phyloP scores from a whole-genome alignment of 805 yeast species.

The Ogataea salicorniae region DNA sequence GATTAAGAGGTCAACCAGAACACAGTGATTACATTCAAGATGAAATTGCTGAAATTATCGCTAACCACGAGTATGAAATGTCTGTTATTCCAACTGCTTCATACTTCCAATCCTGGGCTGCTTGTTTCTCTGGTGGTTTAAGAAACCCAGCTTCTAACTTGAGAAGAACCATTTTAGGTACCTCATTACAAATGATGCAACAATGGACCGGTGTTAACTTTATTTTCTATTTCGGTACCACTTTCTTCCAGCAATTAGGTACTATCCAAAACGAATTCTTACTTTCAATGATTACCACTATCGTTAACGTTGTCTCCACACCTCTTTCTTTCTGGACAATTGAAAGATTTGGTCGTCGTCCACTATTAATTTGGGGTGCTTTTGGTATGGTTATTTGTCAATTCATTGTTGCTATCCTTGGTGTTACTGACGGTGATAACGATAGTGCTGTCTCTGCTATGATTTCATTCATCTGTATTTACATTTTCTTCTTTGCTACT shows the following conservation, averaged over 20 bases:
- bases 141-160: constrained; percentile 33
- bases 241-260: constrained; percentile 55
- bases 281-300: constrained; percentile 48
- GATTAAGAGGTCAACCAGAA: constrained; percentile 47
- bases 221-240: constrained; percentile 69
- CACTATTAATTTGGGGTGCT: constrained; percentile 44
- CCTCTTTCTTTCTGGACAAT: constrained; percentile 50
- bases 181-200: constrained; percentile 48
- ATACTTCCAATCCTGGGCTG: constrained; percentile 35
- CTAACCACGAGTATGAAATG: constrained; percentile 42
- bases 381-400: constrained; percentile 47
- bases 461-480: constrained; percentile 46
- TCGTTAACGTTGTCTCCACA: constrained; percentile 49
- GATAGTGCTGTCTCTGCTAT: constrained; percentile 28
- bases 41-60: constrained; percentile 46
- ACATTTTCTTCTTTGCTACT: constrained; percentile 72
- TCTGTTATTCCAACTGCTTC: constrained; percentile 23
- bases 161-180: constrained; percentile 41
- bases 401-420: constrained; percentile 48
- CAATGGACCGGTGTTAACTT: constrained; percentile 78
- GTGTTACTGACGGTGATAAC: constrained; percentile 27
- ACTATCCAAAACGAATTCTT: constrained; percentile 42
- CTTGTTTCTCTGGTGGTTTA: constrained; percentile 40
- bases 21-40: constrained; percentile 39
- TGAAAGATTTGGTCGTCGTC: constrained; percentile 58